Evolutionary conservation across 1,284 basidiomycete species (phyloP).

Genomic region (Sanghuangporus baumii): DNA sequence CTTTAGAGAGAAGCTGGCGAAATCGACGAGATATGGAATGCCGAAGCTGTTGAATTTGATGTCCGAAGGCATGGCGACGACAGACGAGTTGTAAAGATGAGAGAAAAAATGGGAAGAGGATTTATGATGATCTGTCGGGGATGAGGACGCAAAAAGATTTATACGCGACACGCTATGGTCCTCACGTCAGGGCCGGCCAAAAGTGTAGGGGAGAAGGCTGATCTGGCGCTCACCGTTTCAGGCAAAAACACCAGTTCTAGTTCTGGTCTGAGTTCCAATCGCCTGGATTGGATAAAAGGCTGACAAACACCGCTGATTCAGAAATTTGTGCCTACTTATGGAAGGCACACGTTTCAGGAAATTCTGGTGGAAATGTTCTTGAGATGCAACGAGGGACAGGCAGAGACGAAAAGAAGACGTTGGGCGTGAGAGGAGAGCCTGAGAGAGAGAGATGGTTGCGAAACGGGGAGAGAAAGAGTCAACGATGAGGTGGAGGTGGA

Average conservation of each 20-base stretch:
- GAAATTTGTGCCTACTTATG: not conserved
- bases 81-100: not conserved
- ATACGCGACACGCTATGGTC: not conserved
- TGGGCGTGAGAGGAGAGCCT: not conserved
- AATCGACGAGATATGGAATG: constrained; percentile 31
- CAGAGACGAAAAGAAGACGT: not conserved
- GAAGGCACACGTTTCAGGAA: not conserved
- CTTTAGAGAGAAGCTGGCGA: constrained; percentile 37
- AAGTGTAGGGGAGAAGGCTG: not conserved
- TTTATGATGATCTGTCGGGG: not conserved
- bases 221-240: not conserved
- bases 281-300: not conserved
- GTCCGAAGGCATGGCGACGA: constrained; percentile 18
- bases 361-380: not conserved
- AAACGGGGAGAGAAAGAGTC: not conserved
- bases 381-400: not conserved
- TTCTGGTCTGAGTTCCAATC: not conserved
- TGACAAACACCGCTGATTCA: not conserved
- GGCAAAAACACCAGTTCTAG: too few species aligned
- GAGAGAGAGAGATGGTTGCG: not conserved
- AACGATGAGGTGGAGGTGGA: not conserved
- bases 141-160: not conserved
- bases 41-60: constrained; percentile 18
- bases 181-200: not conserved
- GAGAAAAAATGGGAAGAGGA: not conserved